Conservation (phyloP, 2,329 filamentous ascomycete species). For the Xylariaceae sp. region DNA sequence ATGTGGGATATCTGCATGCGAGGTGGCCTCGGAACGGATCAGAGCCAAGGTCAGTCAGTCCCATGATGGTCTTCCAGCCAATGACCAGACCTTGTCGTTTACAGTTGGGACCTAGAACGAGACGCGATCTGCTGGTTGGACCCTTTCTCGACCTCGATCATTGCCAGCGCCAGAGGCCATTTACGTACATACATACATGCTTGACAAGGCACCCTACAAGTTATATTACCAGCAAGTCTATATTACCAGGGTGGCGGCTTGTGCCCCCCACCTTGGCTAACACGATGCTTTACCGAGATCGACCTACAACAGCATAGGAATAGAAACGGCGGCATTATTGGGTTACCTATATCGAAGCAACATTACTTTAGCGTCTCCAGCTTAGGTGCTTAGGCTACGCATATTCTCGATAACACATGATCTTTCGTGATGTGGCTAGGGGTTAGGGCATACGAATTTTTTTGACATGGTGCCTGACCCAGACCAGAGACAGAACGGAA, state of each 20-base stretch:
- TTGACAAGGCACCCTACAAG: slow-evolving; percentile 1
- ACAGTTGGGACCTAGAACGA: slow-evolving; percentile 30
- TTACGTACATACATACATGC: slow-evolving; percentile 11
- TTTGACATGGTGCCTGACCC: slow-evolving; percentile 6
- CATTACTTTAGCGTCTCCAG: slow-evolving; percentile 24
- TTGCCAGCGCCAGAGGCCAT: slow-evolving; percentile 18
- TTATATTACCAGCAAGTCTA: neutral
- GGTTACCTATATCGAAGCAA: slow-evolving; percentile 20
- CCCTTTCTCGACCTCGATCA: slow-evolving; percentile 3
- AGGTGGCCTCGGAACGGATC: slow-evolving; percentile 20
- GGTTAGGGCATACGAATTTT: slow-evolving; percentile 20
- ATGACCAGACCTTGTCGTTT: slow-evolving; percentile 23
- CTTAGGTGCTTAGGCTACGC: slow-evolving; percentile 24
- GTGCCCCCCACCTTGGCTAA: slow-evolving; percentile 13
- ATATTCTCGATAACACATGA: slow-evolving; percentile 32
- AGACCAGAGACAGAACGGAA: slow-evolving; percentile 1
- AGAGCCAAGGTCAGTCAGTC: slow-evolving; percentile 26
- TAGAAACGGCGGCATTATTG: slow-evolving; percentile 23
- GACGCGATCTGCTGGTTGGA: slow-evolving; percentile 26
- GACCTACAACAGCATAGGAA: slow-evolving; percentile 13
- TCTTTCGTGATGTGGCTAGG: slow-evolving; percentile 24
- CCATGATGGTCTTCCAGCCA: slow-evolving; percentile 29
- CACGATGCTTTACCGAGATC: slow-evolving; percentile 9
- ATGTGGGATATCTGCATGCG: slow-evolving; percentile 13
- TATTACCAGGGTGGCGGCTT: slow-evolving; percentile 11